Conservation (phyloP, 305 asterid genomes). For the Ilex paraguariensis region DNA sequence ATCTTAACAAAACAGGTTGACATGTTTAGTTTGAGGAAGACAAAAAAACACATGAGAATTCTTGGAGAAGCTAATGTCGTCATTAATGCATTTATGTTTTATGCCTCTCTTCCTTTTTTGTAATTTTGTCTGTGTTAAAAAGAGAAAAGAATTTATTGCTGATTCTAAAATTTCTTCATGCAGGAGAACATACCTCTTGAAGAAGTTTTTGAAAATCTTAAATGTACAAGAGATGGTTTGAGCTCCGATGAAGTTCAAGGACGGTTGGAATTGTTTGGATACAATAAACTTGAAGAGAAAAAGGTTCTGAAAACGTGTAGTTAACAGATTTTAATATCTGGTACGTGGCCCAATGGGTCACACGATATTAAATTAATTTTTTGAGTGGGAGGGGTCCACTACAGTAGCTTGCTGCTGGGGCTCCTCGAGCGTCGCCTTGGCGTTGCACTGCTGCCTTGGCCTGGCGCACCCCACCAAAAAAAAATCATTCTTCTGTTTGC, state of each 20-base stretch:
- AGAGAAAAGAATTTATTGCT: not conserved
- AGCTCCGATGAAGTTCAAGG: conserved; percentile 31
- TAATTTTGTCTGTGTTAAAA: not conserved
- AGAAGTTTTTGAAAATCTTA: conserved; percentile 36
- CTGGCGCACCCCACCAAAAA: too few species aligned
- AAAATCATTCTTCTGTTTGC: not conserved
- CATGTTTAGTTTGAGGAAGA: not conserved
- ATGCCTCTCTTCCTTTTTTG: not conserved
- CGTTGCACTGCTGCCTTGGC: too few species aligned
- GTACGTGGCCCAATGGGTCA: too few species aligned
- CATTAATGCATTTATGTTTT: not conserved
- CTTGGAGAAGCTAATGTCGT: not conserved
- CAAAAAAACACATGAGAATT: not conserved
- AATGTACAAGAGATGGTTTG: conserved; percentile 40
- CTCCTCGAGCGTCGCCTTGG: too few species aligned
- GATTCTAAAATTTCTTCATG: conserved; percentile 2
- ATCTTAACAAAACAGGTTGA: too few species aligned
- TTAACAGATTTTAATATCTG: too few species aligned
- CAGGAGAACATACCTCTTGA: conserved; percentile 51
- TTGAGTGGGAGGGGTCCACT: too few species aligned
- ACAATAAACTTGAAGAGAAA: conserved; percentile 53
- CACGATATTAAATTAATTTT: too few species aligned
- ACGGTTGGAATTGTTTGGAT: conserved; percentile 41
- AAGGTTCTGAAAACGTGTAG: conserved; percentile 18
- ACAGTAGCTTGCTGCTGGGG: too few species aligned